Evolutionary conservation across 2,329 filamentous ascomycete species (phyloP).

Genomic region (Beauveria brongniartii): DNA sequence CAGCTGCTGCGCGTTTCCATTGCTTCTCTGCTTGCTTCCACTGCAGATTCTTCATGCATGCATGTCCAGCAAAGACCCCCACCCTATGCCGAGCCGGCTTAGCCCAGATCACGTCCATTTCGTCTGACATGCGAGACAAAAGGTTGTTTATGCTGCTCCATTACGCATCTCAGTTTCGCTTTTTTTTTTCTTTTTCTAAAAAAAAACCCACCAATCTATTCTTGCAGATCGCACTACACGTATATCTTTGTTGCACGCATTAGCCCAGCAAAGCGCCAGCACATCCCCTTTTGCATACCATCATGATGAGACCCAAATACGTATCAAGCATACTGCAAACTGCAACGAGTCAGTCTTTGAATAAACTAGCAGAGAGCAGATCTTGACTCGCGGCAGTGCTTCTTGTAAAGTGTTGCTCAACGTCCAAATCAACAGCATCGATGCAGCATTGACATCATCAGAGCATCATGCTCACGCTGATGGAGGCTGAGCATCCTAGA

Average conservation of each 20-base stretch:
- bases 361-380: no score
- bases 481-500: neutral
- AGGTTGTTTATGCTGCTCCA: neutral
- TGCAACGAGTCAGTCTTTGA: no score
- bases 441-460: no score
- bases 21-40: neutral
- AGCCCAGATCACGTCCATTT: neutral
- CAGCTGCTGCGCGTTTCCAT: neutral
- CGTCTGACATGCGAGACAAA: neutral
- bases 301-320: no score
- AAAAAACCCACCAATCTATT: neutral
- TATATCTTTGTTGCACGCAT: no score
- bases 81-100: neutral
- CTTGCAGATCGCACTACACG: no score
- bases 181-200: neutral
- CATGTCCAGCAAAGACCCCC: neutral
- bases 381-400: no score
- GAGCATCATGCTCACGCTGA: neutral
- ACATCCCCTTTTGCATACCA: no score
- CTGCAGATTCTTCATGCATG: neutral
- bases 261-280: no score
- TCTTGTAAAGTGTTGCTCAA: no score
- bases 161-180: neutral
- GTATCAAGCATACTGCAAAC: no score
- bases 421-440: no score